phyloP scores from a whole-genome alignment of 768 basidiomycete species.

The Mycena chlorophos region DNA sequence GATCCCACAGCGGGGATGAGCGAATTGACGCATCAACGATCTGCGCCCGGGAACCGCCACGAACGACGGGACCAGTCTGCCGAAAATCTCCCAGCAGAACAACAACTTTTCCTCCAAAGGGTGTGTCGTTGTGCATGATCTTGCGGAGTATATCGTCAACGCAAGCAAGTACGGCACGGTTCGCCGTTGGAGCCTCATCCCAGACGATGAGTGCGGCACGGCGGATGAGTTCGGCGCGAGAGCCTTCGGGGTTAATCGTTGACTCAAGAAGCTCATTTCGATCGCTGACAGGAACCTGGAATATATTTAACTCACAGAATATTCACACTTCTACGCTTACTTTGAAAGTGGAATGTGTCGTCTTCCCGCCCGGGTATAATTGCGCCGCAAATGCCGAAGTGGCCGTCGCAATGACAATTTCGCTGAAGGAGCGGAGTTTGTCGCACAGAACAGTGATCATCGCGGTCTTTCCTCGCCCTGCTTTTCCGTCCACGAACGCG shows the following conservation, averaged over 20 bases:
- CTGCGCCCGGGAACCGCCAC: constrained; percentile 9
- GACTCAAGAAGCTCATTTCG: not conserved
- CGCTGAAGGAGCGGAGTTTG: constrained; percentile 1
- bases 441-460: no score
- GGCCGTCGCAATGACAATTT: constrained; percentile 1
- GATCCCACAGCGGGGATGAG: constrained; percentile 14
- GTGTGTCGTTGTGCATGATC: not conserved
- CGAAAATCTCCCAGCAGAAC: constrained; percentile 12
- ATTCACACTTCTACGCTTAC: constrained; percentile 16
- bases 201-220: not conserved
- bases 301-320: not conserved
- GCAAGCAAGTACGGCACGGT: not conserved
- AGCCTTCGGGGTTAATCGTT: not conserved
- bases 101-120: not conserved
- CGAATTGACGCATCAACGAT: constrained; percentile 20
- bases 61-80: no score
- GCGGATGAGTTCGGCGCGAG: not conserved
- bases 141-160: not conserved
- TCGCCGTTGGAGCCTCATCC: not conserved
- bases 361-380: constrained; percentile 38
- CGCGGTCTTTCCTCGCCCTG: not conserved
- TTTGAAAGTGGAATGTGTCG: constrained; percentile 41
- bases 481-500: not conserved
- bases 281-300: not conserved
- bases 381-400: no score